These are phyloP conservation scores for Chrysopogon serrulatus DNA, from an alignment of 176 grass and related monocot species.

Conservation along the genomic window DNA sequence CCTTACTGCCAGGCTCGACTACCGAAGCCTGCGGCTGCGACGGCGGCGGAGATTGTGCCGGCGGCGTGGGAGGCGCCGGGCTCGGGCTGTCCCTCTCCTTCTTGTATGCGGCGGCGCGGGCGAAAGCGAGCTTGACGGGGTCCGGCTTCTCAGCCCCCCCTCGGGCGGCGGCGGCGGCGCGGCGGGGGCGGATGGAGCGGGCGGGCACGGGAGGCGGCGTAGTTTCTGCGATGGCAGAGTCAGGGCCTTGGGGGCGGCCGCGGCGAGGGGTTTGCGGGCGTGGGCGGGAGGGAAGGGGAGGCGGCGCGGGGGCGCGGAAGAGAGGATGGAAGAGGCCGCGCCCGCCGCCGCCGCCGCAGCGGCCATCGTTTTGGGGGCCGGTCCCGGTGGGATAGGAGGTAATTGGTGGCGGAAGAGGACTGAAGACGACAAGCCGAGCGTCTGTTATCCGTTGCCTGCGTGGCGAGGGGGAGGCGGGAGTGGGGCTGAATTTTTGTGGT, in stretches of 20 bases:
- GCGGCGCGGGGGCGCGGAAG: conserved; percentile 20
- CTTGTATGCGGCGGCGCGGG: conserved; percentile 44
- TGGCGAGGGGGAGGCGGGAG: not conserved
- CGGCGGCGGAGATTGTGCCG: not conserved
- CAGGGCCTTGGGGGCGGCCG: not conserved
- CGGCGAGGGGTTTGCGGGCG: conserved; percentile 2
- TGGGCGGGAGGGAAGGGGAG: conserved; percentile 19
- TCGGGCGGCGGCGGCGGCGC: conserved; percentile 25
- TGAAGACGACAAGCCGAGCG: conserved; percentile 32
- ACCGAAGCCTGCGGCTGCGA: not conserved
- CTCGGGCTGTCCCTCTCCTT: conserved; percentile 32
- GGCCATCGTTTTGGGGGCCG: conserved; percentile 9
- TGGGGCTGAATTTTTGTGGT: not conserved
- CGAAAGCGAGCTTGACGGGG: conserved; percentile 47
- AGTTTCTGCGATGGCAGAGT: not conserved
- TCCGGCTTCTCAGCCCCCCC: conserved; percentile 11
- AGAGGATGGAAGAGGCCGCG: conserved; percentile 27
- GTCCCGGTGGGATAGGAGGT: not conserved
- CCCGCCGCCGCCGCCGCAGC: conserved; percentile 15
- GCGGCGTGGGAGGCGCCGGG: not conserved
- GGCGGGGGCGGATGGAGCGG: conserved; percentile 2
- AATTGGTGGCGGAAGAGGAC: conserved; percentile 1
- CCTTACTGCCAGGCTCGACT: conserved; percentile 15
- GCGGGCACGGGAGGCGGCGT: not conserved
- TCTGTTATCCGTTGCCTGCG: not conserved